These are phyloP conservation scores for Ustilago loliicola DNA, from an alignment of 1,284 basidiomycete genomes.

Conservation along the genomic window DNA sequence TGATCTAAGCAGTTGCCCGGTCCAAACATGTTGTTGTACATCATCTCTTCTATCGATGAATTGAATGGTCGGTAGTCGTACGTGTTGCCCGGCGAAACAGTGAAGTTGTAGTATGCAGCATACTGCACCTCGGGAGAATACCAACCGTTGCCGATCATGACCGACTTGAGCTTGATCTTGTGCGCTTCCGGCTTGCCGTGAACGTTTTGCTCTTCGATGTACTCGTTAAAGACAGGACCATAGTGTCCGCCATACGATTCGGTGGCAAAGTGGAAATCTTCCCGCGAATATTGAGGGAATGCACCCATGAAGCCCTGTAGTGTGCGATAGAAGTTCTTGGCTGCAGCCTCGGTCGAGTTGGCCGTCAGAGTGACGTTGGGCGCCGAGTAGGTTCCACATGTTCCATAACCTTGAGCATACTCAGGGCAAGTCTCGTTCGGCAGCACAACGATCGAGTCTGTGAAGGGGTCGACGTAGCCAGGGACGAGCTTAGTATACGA, in stretches of 20 bases:
- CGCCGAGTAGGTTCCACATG: slow-evolving; percentile 54
- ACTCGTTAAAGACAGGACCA: slow-evolving; percentile 75
- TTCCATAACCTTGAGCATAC: slow-evolving; percentile 36
- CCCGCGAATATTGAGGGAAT: slow-evolving; percentile 50
- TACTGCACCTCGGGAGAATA: slow-evolving; percentile 57
- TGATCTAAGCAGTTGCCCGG: slow-evolving; percentile 57
- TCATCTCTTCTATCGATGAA: slow-evolving; percentile 33
- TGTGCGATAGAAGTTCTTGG: slow-evolving; percentile 73
- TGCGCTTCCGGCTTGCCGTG: slow-evolving; percentile 73
- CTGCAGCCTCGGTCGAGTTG: slow-evolving; percentile 54
- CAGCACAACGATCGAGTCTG: slow-evolving; percentile 32
- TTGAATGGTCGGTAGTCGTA: slow-evolving; percentile 56
- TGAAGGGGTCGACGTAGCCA: slow-evolving; percentile 43
- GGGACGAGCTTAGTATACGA: slow-evolving; percentile 53
- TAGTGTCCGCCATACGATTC: slow-evolving; percentile 75
- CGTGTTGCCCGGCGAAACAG: slow-evolving; percentile 55
- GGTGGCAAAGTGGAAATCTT: slow-evolving; percentile 76
- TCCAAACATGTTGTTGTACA: slow-evolving; percentile 54
- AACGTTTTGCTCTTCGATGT: slow-evolving; percentile 76
- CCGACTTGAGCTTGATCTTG: slow-evolving; percentile 76
- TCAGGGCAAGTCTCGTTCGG: slow-evolving; percentile 47
- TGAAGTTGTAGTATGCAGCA: slow-evolving; percentile 59
- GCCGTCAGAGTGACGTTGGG: slow-evolving; percentile 52
- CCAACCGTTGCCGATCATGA: slow-evolving; percentile 75
- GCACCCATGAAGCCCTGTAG: slow-evolving; percentile 73